Conservation (phyloP, 2,329 filamentous ascomycete genomes). For the Stromatinia cepivora region DNA sequence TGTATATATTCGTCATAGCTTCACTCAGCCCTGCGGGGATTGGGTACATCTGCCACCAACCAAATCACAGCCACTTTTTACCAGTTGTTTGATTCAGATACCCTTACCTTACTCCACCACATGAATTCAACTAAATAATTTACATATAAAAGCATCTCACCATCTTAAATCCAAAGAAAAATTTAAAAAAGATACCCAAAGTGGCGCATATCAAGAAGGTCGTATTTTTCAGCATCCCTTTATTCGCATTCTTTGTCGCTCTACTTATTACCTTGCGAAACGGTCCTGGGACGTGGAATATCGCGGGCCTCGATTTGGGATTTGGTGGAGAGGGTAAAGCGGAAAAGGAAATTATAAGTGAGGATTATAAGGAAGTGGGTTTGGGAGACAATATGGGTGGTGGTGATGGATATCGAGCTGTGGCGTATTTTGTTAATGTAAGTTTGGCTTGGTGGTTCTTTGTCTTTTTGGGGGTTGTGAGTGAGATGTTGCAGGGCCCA, state of each 20-base stretch:
- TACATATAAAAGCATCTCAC: conserved; percentile 1
- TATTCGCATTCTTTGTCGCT: conserved; percentile 29
- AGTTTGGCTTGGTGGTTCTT: conserved; percentile 51
- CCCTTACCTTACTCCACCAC: conserved; percentile 2
- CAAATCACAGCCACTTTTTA: conserved; percentile 12
- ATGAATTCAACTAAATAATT: not conserved
- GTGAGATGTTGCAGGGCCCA: not conserved
- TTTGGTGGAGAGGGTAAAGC: not conserved
- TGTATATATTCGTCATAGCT: conserved; percentile 22
- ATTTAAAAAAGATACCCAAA: conserved; percentile 22
- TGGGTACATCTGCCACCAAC: conserved; percentile 16
- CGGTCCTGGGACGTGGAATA: conserved; percentile 18
- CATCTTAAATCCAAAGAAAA: not conserved
- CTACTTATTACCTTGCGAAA: conserved; percentile 29
- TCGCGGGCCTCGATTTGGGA: not conserved
- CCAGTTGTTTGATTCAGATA: conserved; percentile 14
- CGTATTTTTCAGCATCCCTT: conserved; percentile 27
- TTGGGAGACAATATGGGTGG: conserved; percentile 12
- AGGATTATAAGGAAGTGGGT: not conserved
- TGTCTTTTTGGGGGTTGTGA: conserved; percentile 38
- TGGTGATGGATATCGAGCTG: conserved; percentile 57
- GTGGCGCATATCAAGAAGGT: conserved; percentile 31
- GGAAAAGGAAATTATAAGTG: not conserved
- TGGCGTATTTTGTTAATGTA: conserved; percentile 54
- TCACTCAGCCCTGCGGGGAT: conserved; percentile 29